Evolutionary conservation across 139 green algal genomes (phyloP).

Genomic region (Chlamydomonas applanata): DNA sequence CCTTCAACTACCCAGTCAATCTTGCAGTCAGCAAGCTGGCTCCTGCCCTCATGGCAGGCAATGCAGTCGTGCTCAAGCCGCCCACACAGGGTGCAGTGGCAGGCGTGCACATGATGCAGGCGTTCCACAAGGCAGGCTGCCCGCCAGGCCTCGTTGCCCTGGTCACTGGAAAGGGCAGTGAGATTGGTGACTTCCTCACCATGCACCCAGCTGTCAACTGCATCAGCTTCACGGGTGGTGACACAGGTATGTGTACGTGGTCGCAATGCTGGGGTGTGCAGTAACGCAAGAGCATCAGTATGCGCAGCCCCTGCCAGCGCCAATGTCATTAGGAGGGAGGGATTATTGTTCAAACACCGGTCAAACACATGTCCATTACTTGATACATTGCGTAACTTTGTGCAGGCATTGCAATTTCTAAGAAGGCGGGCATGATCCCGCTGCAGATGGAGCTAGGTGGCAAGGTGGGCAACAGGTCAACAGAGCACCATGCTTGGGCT

Average conservation of each 20-base stretch:
- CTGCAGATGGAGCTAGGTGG: conserved; percentile 98
- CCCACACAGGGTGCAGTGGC: conserved; percentile 88
- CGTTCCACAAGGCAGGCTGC: conserved; percentile 83
- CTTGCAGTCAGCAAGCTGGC: conserved; percentile 93
- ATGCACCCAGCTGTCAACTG: conserved; percentile 78
- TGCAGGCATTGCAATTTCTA: conserved; percentile 39
- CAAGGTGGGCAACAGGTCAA: conserved; percentile 52
- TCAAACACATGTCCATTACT: too few relatives aligned
- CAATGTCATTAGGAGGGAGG: background rate
- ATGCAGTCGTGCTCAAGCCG: conserved; percentile 94
- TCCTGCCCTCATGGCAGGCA: conserved; percentile 94
- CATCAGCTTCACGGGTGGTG: conserved; percentile 90
- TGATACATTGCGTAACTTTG: too few relatives aligned
- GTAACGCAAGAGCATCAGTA: too few relatives aligned
- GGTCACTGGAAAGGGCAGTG: conserved; percentile 80
- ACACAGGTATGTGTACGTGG: conserved; percentile 55
- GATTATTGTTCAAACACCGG: background rate
- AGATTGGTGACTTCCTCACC: conserved; percentile 97
- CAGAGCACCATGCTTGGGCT: too few relatives aligned
- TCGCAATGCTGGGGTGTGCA: background rate
- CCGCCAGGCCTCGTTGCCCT: conserved; percentile 77
- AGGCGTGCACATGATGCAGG: conserved; percentile 87
- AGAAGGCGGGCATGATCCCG: conserved; percentile 90
- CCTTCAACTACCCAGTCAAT: conserved; percentile 99
- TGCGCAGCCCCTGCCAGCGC: background rate